Conservation (phyloP, 768 basidiomycete genomes). For the Boletellus emodensis region DNA sequence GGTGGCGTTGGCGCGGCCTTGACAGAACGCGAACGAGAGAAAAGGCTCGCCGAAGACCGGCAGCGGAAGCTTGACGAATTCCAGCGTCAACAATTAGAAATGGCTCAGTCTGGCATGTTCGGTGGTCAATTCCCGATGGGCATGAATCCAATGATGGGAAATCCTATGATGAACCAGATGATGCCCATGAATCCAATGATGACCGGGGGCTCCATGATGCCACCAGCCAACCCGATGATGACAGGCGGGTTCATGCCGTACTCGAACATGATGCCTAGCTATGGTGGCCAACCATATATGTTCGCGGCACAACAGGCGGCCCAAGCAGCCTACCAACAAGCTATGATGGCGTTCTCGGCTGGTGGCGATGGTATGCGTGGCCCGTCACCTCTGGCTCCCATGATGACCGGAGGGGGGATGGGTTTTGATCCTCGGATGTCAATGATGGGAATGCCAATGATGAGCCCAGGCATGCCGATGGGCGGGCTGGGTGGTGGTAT, state of each 20-base stretch:
- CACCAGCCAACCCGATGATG: constrained; percentile 46
- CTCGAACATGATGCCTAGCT: constrained; percentile 39
- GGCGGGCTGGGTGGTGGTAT: constrained; percentile 41
- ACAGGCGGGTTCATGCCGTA: constrained; percentile 47
- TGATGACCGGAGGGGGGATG: constrained; percentile 56
- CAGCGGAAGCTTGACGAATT: constrained; percentile 91
- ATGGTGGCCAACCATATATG: constrained; percentile 70
- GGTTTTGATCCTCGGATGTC: constrained; percentile 75
- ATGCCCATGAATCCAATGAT: constrained; percentile 56
- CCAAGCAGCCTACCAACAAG: constrained; percentile 82
- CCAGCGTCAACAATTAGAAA: constrained; percentile 85
- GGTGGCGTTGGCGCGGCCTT: constrained; percentile 93
- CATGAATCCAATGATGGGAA: constrained; percentile 71
- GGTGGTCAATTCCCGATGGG: constrained; percentile 41
- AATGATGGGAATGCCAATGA: constrained; percentile 76
- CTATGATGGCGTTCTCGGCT: constrained; percentile 80
- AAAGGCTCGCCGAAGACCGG: constrained; percentile 85
- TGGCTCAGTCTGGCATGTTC: constrained; percentile 81
- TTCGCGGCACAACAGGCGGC: constrained; percentile 82
- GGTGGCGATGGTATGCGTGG: constrained; percentile 53
- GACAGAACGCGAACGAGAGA: constrained; percentile 93
- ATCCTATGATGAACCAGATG: constrained; percentile 52
- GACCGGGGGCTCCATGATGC: constrained; percentile 52
- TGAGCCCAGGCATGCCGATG: constrained; percentile 41
- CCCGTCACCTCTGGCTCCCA: constrained; percentile 43